Conservation (phyloP, 2,329 filamentous ascomycete species). For the Cladophialophora chaetospira region DNA sequence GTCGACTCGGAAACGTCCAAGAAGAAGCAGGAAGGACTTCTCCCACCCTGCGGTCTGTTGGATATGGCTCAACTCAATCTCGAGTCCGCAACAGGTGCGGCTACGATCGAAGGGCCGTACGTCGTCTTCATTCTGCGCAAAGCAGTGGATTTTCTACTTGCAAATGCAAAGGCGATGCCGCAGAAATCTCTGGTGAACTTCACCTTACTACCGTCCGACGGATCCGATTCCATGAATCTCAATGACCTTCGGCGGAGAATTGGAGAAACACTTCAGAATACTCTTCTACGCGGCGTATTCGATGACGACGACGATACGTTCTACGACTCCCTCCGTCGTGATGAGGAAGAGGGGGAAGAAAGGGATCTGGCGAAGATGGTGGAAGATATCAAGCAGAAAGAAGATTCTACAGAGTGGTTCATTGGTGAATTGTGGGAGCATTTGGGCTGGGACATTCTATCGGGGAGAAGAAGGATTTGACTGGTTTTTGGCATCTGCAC, state of each 20-base stretch:
- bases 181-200: conserved; percentile 27
- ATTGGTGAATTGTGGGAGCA: conserved; percentile 58
- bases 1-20: neutral
- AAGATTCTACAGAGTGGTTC: conserved; percentile 55
- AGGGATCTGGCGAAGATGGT: conserved; percentile 14
- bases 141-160: conserved; percentile 34
- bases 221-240: neutral
- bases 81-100: conserved; percentile 33
- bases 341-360: conserved; percentile 28
- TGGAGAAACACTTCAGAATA: conserved; percentile 42
- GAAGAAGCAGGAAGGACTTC: conserved; percentile 17
- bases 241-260: conserved; percentile 9
- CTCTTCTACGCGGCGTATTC: conserved; percentile 46
- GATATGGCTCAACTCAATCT: conserved; percentile 30
- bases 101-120: conserved; percentile 40
- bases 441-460: conserved; percentile 59
- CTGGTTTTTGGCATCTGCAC: neutral
- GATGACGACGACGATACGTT: conserved; percentile 40
- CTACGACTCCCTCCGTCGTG: conserved; percentile 34
- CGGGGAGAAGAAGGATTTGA: conserved; percentile 24
- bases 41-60: conserved; percentile 38
- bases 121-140: conserved; percentile 42
- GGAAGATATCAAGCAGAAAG: conserved; percentile 15
- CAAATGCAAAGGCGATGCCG: conserved; percentile 12
- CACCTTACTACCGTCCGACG: conserved; percentile 6